Evolutionary conservation across 169 alveolate species (phyloP).

Genomic region (Plasmodium fragile): DNA sequence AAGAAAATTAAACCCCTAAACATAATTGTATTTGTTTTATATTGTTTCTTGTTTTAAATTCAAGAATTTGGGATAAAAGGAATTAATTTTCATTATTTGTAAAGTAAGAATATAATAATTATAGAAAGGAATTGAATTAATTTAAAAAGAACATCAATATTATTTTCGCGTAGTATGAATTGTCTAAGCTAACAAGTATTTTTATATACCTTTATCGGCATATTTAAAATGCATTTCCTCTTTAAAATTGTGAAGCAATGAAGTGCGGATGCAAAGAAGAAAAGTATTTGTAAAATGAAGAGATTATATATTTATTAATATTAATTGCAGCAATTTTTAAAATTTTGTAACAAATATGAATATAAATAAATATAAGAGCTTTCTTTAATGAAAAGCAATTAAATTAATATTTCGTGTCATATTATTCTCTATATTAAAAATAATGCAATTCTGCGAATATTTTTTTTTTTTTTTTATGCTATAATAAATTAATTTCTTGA

Average conservation of each 20-base stretch:
- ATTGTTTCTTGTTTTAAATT: too few relatives aligned
- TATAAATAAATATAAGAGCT: too few relatives aligned
- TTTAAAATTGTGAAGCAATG: background rate
- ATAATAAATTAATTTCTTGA: background rate
- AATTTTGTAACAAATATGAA: too few relatives aligned
- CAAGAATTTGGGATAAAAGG: background rate
- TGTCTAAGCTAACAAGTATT: background rate
- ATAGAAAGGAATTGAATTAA: background rate
- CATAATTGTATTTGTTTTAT: too few relatives aligned
- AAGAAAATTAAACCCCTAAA: background rate
- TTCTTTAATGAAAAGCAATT: background rate
- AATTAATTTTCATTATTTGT: background rate
- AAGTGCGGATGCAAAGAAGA: background rate
- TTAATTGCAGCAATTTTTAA: background rate
- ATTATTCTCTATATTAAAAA: too few relatives aligned
- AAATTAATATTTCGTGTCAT: background rate
- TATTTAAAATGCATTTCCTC: background rate
- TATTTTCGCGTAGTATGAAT: too few relatives aligned
- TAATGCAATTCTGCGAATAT: background rate
- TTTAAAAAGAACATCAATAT: background rate
- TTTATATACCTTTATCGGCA: background rate
- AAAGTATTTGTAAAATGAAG: too few relatives aligned
- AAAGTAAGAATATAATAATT: background rate
- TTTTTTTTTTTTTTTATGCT: background rate
- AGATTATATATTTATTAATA: too few relatives aligned